Evolutionary conservation across 1,139 yeast genomes (phyloP).

Genomic region (Tardiomyces digboiensis): DNA sequence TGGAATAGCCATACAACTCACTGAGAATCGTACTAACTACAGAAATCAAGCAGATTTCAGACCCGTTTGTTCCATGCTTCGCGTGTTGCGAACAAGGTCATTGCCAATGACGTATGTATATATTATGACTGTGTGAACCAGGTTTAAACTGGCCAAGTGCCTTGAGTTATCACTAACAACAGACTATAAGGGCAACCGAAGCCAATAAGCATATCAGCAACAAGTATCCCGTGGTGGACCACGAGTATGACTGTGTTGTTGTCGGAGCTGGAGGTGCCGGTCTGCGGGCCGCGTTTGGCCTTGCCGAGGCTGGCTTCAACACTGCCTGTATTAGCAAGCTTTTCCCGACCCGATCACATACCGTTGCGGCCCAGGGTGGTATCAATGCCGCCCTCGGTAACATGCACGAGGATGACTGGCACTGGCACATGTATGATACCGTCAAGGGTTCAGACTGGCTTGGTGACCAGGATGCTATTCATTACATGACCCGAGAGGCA

Average conservation of each 20-base stretch:
- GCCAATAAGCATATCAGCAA: slow-evolving; percentile 35
- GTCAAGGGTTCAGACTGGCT: slow-evolving; percentile 99
- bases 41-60: background rate
- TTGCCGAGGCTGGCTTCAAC: slow-evolving; percentile 94
- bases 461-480: slow-evolving; percentile 99
- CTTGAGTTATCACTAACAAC: too few relatives aligned
- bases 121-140: too few relatives aligned
- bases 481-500: slow-evolving; percentile 98
- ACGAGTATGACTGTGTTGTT: slow-evolving; percentile 95
- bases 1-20: too few relatives aligned
- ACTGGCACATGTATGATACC: slow-evolving; percentile 99
- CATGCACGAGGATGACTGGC: slow-evolving; percentile 99
- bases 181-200: slow-evolving; percentile 26
- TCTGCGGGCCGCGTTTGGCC: slow-evolving; percentile 95
- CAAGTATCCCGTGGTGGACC: slow-evolving; percentile 85
- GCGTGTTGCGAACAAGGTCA: slow-evolving; percentile 16
- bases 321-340: slow-evolving; percentile 96
- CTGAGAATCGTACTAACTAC: background rate
- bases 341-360: slow-evolving; percentile 97
- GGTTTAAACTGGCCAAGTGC: background rate
- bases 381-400: slow-evolving; percentile 95
- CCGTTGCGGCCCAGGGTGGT: slow-evolving; percentile 99
- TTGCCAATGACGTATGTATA: slow-evolving; percentile 19
- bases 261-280: slow-evolving; percentile 99
- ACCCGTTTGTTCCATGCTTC: slow-evolving; percentile 19